Conservation (phyloP, 1,284 basidiomycete species). For the Calocybe gambosa region DNA sequence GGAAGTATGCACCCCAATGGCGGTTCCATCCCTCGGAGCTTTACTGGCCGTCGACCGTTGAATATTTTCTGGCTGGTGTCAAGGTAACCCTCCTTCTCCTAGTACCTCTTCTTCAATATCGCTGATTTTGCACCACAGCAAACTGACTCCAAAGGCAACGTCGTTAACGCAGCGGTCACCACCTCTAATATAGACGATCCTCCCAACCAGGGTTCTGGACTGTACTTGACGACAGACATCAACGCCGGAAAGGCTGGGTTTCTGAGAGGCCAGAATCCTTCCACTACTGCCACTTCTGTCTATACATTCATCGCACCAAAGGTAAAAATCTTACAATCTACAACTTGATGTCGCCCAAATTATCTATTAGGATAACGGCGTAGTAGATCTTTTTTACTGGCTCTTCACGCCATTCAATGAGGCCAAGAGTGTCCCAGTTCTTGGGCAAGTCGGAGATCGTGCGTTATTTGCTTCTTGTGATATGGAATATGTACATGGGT, state of each 20-base stretch:
- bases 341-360: neutral
- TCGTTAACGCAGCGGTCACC: conserved; percentile 10
- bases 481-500: neutral
- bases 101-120: neutral
- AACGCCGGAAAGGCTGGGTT: conserved; percentile 14
- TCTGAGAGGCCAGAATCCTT: conserved; percentile 16
- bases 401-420: conserved; percentile 17
- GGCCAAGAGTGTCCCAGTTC: conserved; percentile 13
- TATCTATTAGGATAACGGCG: conserved; percentile 11
- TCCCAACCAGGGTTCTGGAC: conserved; percentile 10
- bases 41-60: conserved; percentile 16
- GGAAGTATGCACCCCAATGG: conserved; percentile 17
- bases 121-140: conserved; percentile 4
- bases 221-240: conserved; percentile 13
- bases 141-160: conserved; percentile 13
- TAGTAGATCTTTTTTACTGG: conserved; percentile 17
- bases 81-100: conserved; percentile 9
- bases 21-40: conserved; percentile 14
- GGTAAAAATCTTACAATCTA: conserved; percentile 2
- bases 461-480: neutral
- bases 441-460: conserved; percentile 17
- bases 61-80: conserved; percentile 15
- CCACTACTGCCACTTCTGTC: conserved; percentile 9
- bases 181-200: conserved; percentile 10
- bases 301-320: conserved; percentile 17